Evolutionary conservation across 768 basidiomycete genomes (phyloP), one percentile per base, ranked within the genome.

Genomic region (Collybiopsis luxurians): DNA sequence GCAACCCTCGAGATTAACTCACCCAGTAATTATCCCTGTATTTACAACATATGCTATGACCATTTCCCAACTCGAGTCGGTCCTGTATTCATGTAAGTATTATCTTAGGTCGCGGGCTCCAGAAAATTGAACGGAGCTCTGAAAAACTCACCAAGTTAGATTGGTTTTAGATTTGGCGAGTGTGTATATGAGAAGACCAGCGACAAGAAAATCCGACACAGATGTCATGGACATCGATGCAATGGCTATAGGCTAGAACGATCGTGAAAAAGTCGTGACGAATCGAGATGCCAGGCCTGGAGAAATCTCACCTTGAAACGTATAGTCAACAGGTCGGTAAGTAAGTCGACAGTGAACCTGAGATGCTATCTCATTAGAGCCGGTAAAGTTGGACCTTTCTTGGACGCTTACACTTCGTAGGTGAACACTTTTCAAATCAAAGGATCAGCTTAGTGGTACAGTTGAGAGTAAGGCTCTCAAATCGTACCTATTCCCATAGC

Each of bases 1-100:
- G n/a, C 6, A 51, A 21, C 42, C 11, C 2, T n/a, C n/a, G n/a
- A n/a, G 10, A 13, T 28, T 0, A 5, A 28, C 42, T 15, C 19
- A 54, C 53, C 53, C 53, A 28, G 53, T 54, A 6, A 44, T 44
- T 6, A 54, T 43, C 12, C 53, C 53, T 7, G 53, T 54, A 27
- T 54, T 54, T 27, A 54, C 42, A 24, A 42, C 19, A 54, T 54
- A 54, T 7, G 53, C 53, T 19, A 45, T n/a, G 10, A 54, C 19
- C 42, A 54, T 54, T 31, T 19, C 30, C 4, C 7, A 30, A 42
- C 53, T 54, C 5, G 53, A 54, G 24, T 44, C 40, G 11, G 53
- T 54, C 53, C 53, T 54, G 23, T 27, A 38, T 15, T 13, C 28
- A 36, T 38, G 19, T 38, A 10, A 42, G 31, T 0, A 53, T 12